Evolutionary conservation across 2,329 filamentous ascomycete genomes (phyloP).

Genomic region (Beauveria pseudobassiana): DNA sequence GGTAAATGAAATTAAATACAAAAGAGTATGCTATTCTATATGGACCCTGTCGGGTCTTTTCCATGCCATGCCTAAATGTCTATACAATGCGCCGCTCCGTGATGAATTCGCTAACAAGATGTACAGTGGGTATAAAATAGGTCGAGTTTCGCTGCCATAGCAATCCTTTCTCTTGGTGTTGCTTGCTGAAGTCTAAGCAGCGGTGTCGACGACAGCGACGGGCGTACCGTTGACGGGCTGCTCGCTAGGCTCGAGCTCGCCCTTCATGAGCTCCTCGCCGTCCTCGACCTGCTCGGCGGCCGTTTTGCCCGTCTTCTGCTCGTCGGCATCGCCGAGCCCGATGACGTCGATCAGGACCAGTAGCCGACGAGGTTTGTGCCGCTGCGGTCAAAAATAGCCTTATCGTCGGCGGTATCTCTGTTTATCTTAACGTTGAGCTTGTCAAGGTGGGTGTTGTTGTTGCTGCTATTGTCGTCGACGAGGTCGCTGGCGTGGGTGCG

Average conservation of each 20-base stretch:
- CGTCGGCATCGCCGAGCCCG: slow-evolving; percentile 34
- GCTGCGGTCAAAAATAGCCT: slow-evolving; percentile 41
- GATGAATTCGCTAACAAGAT: not conserved
- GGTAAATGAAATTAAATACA: not conserved
- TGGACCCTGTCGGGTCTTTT: not conserved
- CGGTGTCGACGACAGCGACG: not conserved
- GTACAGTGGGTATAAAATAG: not conserved
- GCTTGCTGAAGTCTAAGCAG: not conserved
- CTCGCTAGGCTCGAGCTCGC: slow-evolving; percentile 23
- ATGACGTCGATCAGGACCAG: slow-evolving; percentile 48
- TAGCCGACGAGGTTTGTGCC: slow-evolving; percentile 32
- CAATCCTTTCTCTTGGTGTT: not conserved
- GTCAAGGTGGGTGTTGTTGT: slow-evolving; percentile 22
- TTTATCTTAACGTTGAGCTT: slow-evolving; percentile 24
- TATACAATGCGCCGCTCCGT: not conserved
- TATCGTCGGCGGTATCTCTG: slow-evolving; percentile 34
- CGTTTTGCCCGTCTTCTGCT: slow-evolving; percentile 23
- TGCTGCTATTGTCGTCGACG: slow-evolving; percentile 31
- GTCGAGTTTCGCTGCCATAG: not conserved
- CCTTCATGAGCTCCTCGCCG: slow-evolving; percentile 27
- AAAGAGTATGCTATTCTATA: not conserved
- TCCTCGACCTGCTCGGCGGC: slow-evolving; percentile 26
- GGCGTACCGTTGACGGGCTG: not conserved
- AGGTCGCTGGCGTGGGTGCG: slow-evolving; percentile 43
- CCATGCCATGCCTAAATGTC: not conserved